Percentiles rank a stretch among this genome's conserved stretches.
Conservation (phyloP, 1,284 basidiomycete genomes). For the Sanghuangporus weigelae region DNA sequence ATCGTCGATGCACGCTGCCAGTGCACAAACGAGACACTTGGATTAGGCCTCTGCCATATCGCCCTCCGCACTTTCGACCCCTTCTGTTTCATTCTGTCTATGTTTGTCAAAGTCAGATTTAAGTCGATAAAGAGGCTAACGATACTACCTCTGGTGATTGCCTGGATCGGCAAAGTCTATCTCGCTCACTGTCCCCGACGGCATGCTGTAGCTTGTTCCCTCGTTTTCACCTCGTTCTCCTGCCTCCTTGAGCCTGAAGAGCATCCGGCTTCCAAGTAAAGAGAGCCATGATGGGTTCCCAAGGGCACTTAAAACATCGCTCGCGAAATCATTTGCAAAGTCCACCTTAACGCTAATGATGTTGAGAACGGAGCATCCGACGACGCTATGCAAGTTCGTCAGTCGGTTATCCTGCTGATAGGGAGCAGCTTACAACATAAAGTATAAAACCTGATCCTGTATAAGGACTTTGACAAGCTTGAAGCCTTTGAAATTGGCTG, state of each 20-base stretch:
- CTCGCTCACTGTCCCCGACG: not conserved
- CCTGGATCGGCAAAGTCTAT: not conserved
- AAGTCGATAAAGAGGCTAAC: too few relatives aligned
- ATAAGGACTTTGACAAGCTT: slow-evolving; percentile 4
- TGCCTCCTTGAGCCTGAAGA: slow-evolving; percentile 7
- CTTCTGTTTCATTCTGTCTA: too few relatives aligned
- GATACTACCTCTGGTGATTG: not conserved
- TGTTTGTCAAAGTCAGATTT: too few relatives aligned
- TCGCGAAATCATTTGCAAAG: not conserved
- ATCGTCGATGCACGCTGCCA: too few relatives aligned
- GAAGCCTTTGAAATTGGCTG: not conserved
- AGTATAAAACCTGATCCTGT: slow-evolving; percentile 4
- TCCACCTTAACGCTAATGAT: not conserved
- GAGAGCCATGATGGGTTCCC: not conserved
- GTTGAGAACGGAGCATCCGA: not conserved
- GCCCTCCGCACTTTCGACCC: too few relatives aligned
- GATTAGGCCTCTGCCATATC: too few relatives aligned
- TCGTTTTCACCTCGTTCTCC: slow-evolving; percentile 5
- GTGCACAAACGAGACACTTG: too few relatives aligned
- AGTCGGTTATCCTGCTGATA: not conserved
- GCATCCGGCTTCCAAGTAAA: slow-evolving; percentile 4
- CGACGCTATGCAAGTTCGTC: not conserved
- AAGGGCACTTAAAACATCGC: not conserved
- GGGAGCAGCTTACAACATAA: not conserved
- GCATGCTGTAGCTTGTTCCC: slow-evolving; percentile 4